phyloP scores from a whole-genome alignment of 768 basidiomycete species.

The Podaxis rugospora region DNA sequence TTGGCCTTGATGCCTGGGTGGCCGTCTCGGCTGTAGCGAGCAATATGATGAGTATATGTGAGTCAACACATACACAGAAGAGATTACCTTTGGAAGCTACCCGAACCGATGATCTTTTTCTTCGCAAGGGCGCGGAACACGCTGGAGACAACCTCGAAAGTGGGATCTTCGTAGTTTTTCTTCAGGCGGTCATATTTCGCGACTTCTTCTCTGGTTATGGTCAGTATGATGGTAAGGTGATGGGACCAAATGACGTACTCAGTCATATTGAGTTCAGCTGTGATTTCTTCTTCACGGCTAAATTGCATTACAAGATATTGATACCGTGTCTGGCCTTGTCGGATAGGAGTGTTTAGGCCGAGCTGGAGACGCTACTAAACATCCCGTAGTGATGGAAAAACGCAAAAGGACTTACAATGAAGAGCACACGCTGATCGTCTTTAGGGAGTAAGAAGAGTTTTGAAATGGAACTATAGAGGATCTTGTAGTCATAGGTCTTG shows the following conservation, averaged over 20 bases:
- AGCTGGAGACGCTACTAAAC: slow-evolving; percentile 43
- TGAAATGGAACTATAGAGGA: slow-evolving; percentile 84
- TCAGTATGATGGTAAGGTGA: slow-evolving; percentile 5
- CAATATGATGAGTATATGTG: neutral
- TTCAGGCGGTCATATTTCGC: slow-evolving; percentile 79
- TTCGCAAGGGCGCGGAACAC: slow-evolving; percentile 88
- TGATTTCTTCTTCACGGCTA: slow-evolving; percentile 94
- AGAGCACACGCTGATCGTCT: slow-evolving; percentile 92
- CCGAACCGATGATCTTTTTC: slow-evolving; percentile 88
- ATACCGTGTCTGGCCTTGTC: slow-evolving; percentile 97
- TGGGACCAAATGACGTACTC: slow-evolving; percentile 54
- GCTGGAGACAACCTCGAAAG: slow-evolving; percentile 90
- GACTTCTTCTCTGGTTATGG: slow-evolving; percentile 58
- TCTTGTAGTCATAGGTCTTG: slow-evolving; percentile 99
- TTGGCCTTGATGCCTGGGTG: slow-evolving; percentile 97
- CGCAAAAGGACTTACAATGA: slow-evolving; percentile 65
- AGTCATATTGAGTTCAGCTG: slow-evolving; percentile 87
- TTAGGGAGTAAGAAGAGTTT: slow-evolving; percentile 91
- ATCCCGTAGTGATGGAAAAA: neutral
- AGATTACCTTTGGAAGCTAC: slow-evolving; percentile 76
- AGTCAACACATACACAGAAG: neutral
- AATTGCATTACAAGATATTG: slow-evolving; percentile 99
- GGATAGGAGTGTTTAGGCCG: slow-evolving; percentile 87
- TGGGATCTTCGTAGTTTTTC: slow-evolving; percentile 92
- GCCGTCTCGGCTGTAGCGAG: slow-evolving; percentile 64